phyloP scores from a whole-genome alignment of 2,329 filamentous ascomycete genomes.

The Berkeleyomyces basicola region DNA sequence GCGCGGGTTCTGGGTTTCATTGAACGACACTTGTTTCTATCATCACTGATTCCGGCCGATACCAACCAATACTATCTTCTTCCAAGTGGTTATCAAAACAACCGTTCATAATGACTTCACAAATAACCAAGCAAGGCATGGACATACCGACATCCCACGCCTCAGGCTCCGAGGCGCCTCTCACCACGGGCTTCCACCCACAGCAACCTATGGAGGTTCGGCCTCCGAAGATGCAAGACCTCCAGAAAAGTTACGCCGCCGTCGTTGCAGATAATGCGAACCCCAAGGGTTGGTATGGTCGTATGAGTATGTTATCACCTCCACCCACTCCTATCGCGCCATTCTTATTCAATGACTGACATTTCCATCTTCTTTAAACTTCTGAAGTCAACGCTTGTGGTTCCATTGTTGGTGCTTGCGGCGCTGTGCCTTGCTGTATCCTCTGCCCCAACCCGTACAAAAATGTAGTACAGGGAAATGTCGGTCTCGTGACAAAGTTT shows the following conservation, averaged over 20 bases:
- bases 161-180: neutral
- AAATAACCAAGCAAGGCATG: neutral
- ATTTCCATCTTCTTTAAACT: neutral
- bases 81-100: neutral
- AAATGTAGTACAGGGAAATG: conserved; percentile 78
- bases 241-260: conserved; percentile 66
- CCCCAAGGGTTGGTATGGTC: conserved; percentile 75
- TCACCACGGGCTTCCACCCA: conserved; percentile 29
- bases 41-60: neutral
- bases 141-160: neutral
- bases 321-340: neutral
- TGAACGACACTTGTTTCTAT: neutral
- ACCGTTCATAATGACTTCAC: neutral
- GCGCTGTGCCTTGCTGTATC: conserved; percentile 82
- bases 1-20: neutral
- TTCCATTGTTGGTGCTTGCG: conserved; percentile 54
- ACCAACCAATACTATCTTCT: neutral
- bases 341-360: neutral
- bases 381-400: conserved; percentile 55
- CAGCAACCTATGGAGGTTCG: conserved; percentile 51
- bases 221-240: conserved; percentile 64
- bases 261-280: conserved; percentile 47
- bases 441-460: conserved; percentile 93
- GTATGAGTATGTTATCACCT: conserved; percentile 49
- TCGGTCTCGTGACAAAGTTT: conserved; percentile 90